Base-by-base conservation (phyloP, 2,329 filamentous ascomycete genomes). In the Aspergillus pseudoterreus region DNA sequence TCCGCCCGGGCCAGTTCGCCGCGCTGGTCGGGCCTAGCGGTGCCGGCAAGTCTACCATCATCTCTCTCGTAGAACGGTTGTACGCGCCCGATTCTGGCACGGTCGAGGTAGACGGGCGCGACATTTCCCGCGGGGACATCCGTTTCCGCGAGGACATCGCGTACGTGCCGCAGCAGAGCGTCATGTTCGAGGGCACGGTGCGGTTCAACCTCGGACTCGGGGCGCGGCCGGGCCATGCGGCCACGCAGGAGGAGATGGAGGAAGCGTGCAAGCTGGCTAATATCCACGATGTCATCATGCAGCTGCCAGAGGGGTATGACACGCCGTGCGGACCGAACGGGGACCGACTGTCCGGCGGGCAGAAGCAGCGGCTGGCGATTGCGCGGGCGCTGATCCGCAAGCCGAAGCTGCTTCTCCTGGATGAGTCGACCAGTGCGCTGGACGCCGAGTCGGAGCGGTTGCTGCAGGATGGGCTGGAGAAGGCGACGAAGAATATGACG, bases 261-360 rank as follows among this genome's bases (percentile, higher is more conserved):
- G 80, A 82, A 47, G 85, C 86, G 0, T 88, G 85, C 63, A 78
- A 78, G 51, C 69, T 86, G 9, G 85, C 85, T 27, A 86, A 86
- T 62, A 86, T 89, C 54, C 85, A 88, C 67, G 82, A 88, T 30
- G 82, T 81, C 21, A 85, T 90, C 57, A 71, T 74, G 49, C 70
- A 76, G 1, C 70, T 90, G 14, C 84, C 85, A 0, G 71, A 85
- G 11, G 83, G 84, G 0, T 89, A 88, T 61, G 71, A 85, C 5
- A 88, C 85, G 0, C 49, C 72, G 9, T 70, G 82, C 42, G 79
- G 78, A 17, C 76, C 78, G 32, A 77, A 79, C 47, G 81, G 82
- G 3, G 75, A 75, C 10, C 74, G 75, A 1, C 69, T 84, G 4
- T 80, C 77, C 0, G 81, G 81, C 12, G 81, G 82, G 1, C 82